Evolutionary conservation across 2,329 filamentous ascomycete genomes (phyloP), one percentile per base, ranked within the genome.

Genomic region (Ascochyta pisi): DNA sequence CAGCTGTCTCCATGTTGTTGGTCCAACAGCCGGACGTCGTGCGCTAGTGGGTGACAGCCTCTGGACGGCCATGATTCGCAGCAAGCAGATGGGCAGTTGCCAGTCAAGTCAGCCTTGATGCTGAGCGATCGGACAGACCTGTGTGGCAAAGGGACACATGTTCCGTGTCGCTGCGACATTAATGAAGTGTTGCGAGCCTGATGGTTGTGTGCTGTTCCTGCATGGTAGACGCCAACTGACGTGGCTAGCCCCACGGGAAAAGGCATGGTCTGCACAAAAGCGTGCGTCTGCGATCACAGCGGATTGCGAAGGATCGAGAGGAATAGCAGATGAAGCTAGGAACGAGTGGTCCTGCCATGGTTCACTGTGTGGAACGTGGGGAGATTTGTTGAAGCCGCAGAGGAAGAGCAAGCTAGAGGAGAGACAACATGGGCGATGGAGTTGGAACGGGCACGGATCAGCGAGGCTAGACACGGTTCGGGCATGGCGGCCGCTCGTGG

Each of bases 141-240:
- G 48, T 49, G 68, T 72, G 70, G 69, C 67, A 51, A 70, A 57
- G 57, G 54, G 55, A 61, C 59, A 65, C 59, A 65, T 62, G 59
- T 71, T 66, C 63, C 54, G 62, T 64, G 64, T 66, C 64, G 64
- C 49, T 59, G 62, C 59, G 57, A 63, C 50, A 63, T 71, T 69
- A 67, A 71, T 69, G 65, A 68, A 64, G 53, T 60, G 58, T 60
- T 50, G 58, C 51, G 54, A 49, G 47, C 56, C 56, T 49, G 67
- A 66, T 54, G 54, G 46, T 67, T 69, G 59, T 63, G 54, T 69
- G 71, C 60, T 73, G 71, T 74, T 73, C 71, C 71, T 73, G 73
- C 71, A 72, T 72, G 64, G 62, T 48, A 60, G 61, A 56, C 59
- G 63, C 59, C 53, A 56, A 63, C 63, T 72, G 73, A 74, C 71